Evolutionary conservation across 2,329 filamentous ascomycete genomes (phyloP).

Genomic region (Sarocladiaceae sp.): DNA sequence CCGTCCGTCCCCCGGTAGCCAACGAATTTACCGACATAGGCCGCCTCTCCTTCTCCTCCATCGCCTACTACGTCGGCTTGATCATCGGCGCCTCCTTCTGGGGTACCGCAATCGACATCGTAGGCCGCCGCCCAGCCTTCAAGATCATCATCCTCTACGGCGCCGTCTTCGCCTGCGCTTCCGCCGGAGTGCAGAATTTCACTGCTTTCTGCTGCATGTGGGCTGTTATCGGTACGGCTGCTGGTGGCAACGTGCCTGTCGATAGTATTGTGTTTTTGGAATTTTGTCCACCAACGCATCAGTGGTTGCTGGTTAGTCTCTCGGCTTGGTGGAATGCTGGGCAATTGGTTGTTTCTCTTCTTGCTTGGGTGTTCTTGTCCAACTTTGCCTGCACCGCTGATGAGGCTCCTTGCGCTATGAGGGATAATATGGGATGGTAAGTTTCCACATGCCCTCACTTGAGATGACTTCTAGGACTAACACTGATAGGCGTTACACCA

Average conservation of each 20-base stretch:
- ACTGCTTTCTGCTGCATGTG: slow-evolving; percentile 51
- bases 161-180: slow-evolving; percentile 52
- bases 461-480: neutral
- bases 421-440: slow-evolving; percentile 40
- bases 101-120: slow-evolving; percentile 35
- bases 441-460: too few relatives aligned
- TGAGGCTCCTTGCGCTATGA: slow-evolving; percentile 28
- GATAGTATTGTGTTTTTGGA: slow-evolving; percentile 46
- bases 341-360: slow-evolving; percentile 35
- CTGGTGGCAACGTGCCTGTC: slow-evolving; percentile 41
- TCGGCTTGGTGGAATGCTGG: slow-evolving; percentile 45
- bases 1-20: slow-evolving; percentile 25
- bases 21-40: slow-evolving; percentile 29
- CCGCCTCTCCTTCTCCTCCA: slow-evolving; percentile 25
- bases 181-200: slow-evolving; percentile 55
- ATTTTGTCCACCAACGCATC: slow-evolving; percentile 37
- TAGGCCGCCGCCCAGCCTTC: slow-evolving; percentile 40
- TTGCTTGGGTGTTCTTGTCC: slow-evolving; percentile 32
- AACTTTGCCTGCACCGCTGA: slow-evolving; percentile 28
- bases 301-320: slow-evolving; percentile 37
- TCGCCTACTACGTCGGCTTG: slow-evolving; percentile 36
- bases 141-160: slow-evolving; percentile 39
- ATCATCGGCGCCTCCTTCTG: slow-evolving; percentile 42
- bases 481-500: slow-evolving; percentile 29
- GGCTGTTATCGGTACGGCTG: slow-evolving; percentile 39